Evolutionary conservation across 257 asterid species (phyloP), one percentile per base, ranked within the genome.

Genomic region (Scutellaria barbata): DNA sequence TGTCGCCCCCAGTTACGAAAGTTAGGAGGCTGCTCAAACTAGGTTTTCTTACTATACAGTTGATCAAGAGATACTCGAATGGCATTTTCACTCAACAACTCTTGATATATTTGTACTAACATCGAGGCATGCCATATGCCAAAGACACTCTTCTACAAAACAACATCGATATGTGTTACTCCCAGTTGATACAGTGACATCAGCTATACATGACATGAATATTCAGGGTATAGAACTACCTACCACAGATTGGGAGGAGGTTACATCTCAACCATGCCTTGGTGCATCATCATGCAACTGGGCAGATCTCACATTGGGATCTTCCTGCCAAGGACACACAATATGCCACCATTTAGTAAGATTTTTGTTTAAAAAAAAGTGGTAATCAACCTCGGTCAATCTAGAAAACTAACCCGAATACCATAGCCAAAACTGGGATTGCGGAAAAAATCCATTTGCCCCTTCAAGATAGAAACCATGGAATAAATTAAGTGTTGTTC

Each of bases 381-480:
- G 2, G 22, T 72, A 55, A 60, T 68, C 41, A 50, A 66, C 41
- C 35, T 51, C 47, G 53, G 63, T 40, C 51, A 14, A 57, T 77
- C 54, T 22, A 16, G 70, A 41, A 69, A 70, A 89, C 97, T 79
- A 77, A 94, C 99, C 93, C 96, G 92, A 72, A 94, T 85, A 60
- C 86, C 89, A 76, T 89, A 94, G 58, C 84, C 61, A 78, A 85
- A 89, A 82, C 79, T 79, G 79, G 93, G 79, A 69, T 85, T 59
- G 30, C 97, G 96, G 80, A 89, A 91, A 82, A 89, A 91, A 65
- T 94, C 97, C 96, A 94, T 91, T 72, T 89, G 97, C 76, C 96
- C 97, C 99, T 94, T 81, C 73, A 82, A 74, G 62, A 65, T 81
- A 43, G 58, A 66, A 62, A 42, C 20, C 73, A 63, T 63, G 71